Evolutionary conservation across 192 early-diverging fungal species (phyloP).

Genomic region (Umbelopsis ramanniana): DNA sequence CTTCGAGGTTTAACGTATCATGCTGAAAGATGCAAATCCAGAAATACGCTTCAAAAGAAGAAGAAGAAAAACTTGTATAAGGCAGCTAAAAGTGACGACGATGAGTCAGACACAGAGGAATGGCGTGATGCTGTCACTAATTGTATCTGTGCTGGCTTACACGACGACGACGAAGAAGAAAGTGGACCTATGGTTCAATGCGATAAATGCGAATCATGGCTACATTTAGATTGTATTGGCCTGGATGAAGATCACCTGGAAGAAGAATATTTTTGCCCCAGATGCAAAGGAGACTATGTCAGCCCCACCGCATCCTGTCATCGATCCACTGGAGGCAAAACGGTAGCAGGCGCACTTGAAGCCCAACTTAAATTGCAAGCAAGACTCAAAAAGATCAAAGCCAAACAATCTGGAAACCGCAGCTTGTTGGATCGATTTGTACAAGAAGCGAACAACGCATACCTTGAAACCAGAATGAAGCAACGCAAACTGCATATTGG

Average conservation of each 20-base stretch:
- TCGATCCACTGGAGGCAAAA: slow-evolving; percentile 18
- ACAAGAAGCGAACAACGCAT: slow-evolving; percentile 12
- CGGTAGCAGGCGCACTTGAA: not conserved
- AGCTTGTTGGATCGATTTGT: slow-evolving; percentile 13
- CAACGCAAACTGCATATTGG: not conserved
- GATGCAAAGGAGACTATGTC: slow-evolving; percentile 37
- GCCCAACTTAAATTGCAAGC: not conserved
- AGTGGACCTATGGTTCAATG: slow-evolving; percentile 69
- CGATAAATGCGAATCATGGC: slow-evolving; percentile 67
- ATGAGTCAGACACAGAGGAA: not conserved
- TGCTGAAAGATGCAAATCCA: slow-evolving; percentile 4
- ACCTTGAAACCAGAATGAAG: slow-evolving; percentile 13
- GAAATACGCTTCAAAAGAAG: not conserved
- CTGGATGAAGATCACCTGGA: slow-evolving; percentile 59
- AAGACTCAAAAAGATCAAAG: slow-evolving; percentile 11
- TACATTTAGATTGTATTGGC: slow-evolving; percentile 70
- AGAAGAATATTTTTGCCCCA: slow-evolving; percentile 63
- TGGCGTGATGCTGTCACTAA: slow-evolving; percentile 40
- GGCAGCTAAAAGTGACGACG: not conserved
- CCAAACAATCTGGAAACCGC: slow-evolving; percentile 7
- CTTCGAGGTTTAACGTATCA: not conserved
- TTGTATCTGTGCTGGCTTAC: slow-evolving; percentile 42
- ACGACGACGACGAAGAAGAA: not conserved
- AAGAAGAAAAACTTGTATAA: not conserved
- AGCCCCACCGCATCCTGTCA: slow-evolving; percentile 8